Evolutionary conservation across 176 grass and related monocot genomes (phyloP).

Genomic region (Musa itinerans): DNA sequence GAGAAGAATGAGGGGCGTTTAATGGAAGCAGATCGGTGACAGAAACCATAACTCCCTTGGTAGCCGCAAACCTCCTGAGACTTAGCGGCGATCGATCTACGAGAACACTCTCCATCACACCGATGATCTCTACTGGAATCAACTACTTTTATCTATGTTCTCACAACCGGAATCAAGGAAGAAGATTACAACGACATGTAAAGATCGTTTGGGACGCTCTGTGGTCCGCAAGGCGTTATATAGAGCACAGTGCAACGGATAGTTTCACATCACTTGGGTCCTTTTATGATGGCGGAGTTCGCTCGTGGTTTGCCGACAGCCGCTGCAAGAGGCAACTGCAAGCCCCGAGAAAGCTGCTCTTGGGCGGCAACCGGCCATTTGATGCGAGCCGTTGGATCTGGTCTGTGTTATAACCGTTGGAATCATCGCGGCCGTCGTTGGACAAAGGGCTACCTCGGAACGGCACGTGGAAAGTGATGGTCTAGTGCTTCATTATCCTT

Average conservation of each 20-base stretch:
- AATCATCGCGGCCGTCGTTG: background rate
- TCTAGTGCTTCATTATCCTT: too few species aligned
- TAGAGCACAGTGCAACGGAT: constrained; percentile 1
- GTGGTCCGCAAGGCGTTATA: background rate
- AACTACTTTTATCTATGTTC: background rate
- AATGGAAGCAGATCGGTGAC: background rate
- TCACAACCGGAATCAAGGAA: background rate
- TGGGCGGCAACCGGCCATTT: constrained; percentile 15
- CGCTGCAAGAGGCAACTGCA: background rate
- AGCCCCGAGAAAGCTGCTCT: background rate
- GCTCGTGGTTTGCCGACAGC: background rate
- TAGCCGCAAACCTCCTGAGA: background rate
- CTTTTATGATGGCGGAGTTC: background rate
- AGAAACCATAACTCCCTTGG: background rate
- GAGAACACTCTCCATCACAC: background rate
- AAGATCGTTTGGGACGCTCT: background rate
- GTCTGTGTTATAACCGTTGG: constrained; percentile 1
- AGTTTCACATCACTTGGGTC: background rate
- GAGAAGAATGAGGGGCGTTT: too few species aligned
- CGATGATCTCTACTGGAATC: background rate
- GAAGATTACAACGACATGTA: background rate
- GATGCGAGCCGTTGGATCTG: background rate
- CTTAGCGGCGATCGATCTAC: constrained; percentile 3
- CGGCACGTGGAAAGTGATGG: background rate
- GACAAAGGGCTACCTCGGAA: background rate